Base-by-base conservation (phyloP, 352 stramenopile species). In the Pythium phragmiticola region DNA sequence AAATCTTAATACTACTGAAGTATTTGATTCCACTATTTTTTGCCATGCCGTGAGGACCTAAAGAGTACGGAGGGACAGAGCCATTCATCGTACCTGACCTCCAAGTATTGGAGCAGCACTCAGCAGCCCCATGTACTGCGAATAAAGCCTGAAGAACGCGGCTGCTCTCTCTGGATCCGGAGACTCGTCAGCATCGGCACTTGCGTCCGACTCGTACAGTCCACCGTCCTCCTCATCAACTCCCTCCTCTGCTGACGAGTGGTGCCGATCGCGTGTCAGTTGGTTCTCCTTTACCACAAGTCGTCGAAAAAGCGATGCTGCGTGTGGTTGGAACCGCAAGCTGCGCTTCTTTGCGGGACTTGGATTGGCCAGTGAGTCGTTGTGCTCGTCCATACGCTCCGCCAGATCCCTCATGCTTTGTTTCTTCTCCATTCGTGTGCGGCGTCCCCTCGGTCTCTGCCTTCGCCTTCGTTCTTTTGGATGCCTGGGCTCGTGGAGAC, bases 51-150 rank as follows among this genome's bases (percentile, higher is more conserved):
- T 30, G 26, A 0, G 26, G 2, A 3, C 26, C 26, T 30, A 30
- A 30, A 30, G 26, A 30, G 2, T 30, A 30, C 26, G 26, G 26
- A 1, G 26, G 26, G 26, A 30, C 2, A 30, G 26, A 30, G 4
- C 34, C 34, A 39, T 39, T 39, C 34, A 39, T 39, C 34, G 11
- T 9, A 14, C 34, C 34, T 39, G 11, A 14, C 12, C 17, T 2
- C 48, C 51, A 0, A 65, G 12, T 0, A 23, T 49, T 17, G 63
- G 55, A 5, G 47, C 56, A 19, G 63, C 57, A 21, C 76, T 72
- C 14, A 85, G 63, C 28, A 85, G 64, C 5, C 77, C 77, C 1
- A 83, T 62, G 43, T 85, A 85, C 55, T 82, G 74, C 16, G 48
- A 57, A 3, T 82, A 57, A 0, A 85, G 66, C 19, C 65, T 74